A percentile compares a stretch with the other conserved stretches of the same genome.
These are phyloP conservation scores for Ceratocystis diversiconidia DNA, from an alignment of 2,329 filamentous ascomycete genomes.

Conservation along the genomic window DNA sequence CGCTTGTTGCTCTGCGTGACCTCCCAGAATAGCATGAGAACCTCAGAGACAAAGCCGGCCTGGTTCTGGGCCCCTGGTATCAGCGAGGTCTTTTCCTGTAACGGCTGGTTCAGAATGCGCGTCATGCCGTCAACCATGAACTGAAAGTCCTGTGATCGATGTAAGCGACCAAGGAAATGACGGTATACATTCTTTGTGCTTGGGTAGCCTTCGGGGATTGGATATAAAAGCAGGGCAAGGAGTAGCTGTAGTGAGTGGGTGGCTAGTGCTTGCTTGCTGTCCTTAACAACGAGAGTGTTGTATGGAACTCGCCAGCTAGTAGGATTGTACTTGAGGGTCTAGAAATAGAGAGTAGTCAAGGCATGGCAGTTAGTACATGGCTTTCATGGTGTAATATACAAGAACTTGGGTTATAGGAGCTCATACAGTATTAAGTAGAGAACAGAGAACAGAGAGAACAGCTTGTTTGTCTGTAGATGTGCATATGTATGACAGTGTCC, in stretches of 20 bases:
- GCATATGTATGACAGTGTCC: constrained; percentile 75
- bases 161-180: constrained; percentile 77
- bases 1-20: constrained; percentile 93
- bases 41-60: constrained; percentile 68
- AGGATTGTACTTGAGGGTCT: constrained; percentile 92
- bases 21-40: constrained; percentile 97
- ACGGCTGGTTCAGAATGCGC: constrained; percentile 77
- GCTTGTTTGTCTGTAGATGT: constrained; percentile 82
- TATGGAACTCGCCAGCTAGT: constrained; percentile 89
- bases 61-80: constrained; percentile 50
- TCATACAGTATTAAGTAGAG: constrained; percentile 73
- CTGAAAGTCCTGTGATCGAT: constrained; percentile 91
- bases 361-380: background rate
- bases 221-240: constrained; percentile 72
- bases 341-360: constrained; percentile 3
- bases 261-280: constrained; percentile 77
- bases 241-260: constrained; percentile 85
- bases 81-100: constrained; percentile 78
- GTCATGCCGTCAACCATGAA: constrained; percentile 94
- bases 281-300: constrained; percentile 81
- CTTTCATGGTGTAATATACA: background rate
- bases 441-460: constrained; percentile 80
- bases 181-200: constrained; percentile 83
- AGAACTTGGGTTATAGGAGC: background rate
- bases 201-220: constrained; percentile 60